Base-by-base conservation (phyloP, 2,329 filamentous ascomycete species). In the Alternaria novae-zelandiae region DNA sequence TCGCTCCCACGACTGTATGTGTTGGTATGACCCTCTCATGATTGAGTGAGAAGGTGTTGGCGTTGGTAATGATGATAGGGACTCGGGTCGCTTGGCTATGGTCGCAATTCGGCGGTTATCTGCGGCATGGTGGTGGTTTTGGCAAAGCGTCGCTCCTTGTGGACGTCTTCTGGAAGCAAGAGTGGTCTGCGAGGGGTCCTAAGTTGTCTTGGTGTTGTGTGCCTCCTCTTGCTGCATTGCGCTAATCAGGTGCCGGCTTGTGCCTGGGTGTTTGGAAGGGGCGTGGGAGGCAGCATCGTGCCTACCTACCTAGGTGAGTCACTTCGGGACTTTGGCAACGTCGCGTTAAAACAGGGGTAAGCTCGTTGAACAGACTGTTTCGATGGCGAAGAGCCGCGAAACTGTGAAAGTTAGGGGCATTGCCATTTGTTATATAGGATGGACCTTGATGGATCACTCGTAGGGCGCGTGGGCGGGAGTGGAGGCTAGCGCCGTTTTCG, bases 391-490 rank as follows among this genome's bases (percentile, higher is more conserved):
- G 10, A 32, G 4, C 0, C 8, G 28, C 10, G 2, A 23, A 36
- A 12, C 3, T 41, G n/a, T 21, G 28, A 25, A 3, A 15, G 12
- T 28, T 17, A 30, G 30, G 49, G 50, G 30, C 12, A n/a, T 8
- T 12, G 7, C 9, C 5, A 4, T 17, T 2, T 7, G 53, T 45
- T 55, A 45, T 55, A 55, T 55, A 45, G 15, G 1, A 47, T 5
- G 17, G 12, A 28, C 2, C 5, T 13, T 28, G 12, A 20, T 55
- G 23, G 41, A 55, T 55, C 53, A 43, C 53, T 55, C 23, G 53
- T 55, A 55, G 53, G 53, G 53, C 53, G 53, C 36, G 45, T 6
- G 45, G 21, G 41, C 43, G 32, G 17, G 50, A 36, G 51, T 54
- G 30, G 51, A 41, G 26, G 46, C 51, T 56, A 56, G 54, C 54